These are phyloP conservation scores for Leishmania amazonensis DNA, from an alignment of 208 protist genomes.

Conservation along the genomic window DNA sequence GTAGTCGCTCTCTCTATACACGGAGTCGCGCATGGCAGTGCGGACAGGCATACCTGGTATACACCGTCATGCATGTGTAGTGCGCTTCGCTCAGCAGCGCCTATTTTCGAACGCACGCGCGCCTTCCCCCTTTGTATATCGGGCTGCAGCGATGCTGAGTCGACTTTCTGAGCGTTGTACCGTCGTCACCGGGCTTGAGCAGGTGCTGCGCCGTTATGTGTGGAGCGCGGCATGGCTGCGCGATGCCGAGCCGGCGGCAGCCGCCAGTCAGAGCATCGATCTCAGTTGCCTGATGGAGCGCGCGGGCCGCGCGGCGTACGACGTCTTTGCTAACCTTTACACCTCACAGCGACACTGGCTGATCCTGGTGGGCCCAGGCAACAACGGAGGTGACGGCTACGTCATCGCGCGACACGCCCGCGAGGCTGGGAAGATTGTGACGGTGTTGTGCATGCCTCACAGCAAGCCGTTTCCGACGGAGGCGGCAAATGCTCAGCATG, in stretches of 20 bases:
- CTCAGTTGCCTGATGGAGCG: conserved; percentile 74
- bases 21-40: not conserved
- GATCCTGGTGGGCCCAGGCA: conserved; percentile 79
- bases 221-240: conserved; percentile 81
- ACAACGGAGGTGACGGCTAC: conserved; percentile 90
- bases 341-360: conserved; percentile 51
- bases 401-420: conserved; percentile 69
- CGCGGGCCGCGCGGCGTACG: conserved; percentile 62
- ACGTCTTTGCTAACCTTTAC: conserved; percentile 47
- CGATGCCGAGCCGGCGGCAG: conserved; percentile 60
- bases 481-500: conserved; percentile 45
- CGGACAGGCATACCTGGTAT: not conserved
- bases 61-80: no score
- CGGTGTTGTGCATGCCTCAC: conserved; percentile 60
- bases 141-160: conserved; percentile 11
- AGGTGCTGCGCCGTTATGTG: conserved; percentile 28
- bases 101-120: not conserved
- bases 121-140: conserved; percentile 10
- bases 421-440: conserved; percentile 40
- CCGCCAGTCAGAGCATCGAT: conserved; percentile 47
- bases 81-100: not conserved
- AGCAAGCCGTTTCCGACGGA: conserved; percentile 60
- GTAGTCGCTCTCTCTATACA: not conserved
- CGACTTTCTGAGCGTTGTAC: conserved; percentile 30
- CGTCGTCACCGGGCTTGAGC: conserved; percentile 25